phyloP scores from a whole-genome alignment of 345 rosid species.

The Corchorus capsularis region DNA sequence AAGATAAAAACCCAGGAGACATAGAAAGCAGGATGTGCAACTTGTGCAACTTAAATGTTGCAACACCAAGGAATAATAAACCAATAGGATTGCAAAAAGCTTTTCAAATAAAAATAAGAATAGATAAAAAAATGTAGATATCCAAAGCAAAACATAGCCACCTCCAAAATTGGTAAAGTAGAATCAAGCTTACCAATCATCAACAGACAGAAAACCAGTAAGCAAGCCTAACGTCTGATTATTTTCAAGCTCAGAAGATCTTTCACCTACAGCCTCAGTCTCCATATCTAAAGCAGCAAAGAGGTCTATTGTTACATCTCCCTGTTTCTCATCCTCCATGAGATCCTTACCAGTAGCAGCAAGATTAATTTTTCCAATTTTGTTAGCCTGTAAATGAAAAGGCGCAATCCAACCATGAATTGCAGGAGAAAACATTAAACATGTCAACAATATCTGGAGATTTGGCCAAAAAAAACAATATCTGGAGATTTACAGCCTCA shows the following conservation, averaged over 20 bases:
- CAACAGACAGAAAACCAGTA: constrained; percentile 89
- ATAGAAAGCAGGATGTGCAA: background rate
- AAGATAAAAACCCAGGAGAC: background rate
- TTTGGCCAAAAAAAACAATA: background rate
- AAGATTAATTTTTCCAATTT: constrained; percentile 95
- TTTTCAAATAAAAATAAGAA: background rate
- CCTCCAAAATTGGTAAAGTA: background rate
- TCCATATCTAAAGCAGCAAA: constrained; percentile 93
- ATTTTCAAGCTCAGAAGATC: constrained; percentile 74
- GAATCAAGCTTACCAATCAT: constrained; percentile 75
- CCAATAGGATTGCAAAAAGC: background rate
- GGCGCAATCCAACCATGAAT: constrained; percentile 1
- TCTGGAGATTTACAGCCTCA: background rate
- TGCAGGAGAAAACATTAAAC: background rate
- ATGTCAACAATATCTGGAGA: background rate
- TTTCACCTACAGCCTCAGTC: constrained; percentile 81
- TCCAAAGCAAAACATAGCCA: background rate
- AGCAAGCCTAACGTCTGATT: constrained; percentile 95
- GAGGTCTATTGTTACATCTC: constrained; percentile 89
- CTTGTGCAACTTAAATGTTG: background rate
- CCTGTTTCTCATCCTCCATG: constrained; percentile 99
- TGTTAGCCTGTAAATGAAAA: constrained; percentile 69
- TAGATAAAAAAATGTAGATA: background rate
- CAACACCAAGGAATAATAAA: background rate
- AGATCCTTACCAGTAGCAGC: constrained; percentile 99